phyloP scores from a whole-genome alignment of 306 rosid genomes.

The Nissolia schottii region DNA sequence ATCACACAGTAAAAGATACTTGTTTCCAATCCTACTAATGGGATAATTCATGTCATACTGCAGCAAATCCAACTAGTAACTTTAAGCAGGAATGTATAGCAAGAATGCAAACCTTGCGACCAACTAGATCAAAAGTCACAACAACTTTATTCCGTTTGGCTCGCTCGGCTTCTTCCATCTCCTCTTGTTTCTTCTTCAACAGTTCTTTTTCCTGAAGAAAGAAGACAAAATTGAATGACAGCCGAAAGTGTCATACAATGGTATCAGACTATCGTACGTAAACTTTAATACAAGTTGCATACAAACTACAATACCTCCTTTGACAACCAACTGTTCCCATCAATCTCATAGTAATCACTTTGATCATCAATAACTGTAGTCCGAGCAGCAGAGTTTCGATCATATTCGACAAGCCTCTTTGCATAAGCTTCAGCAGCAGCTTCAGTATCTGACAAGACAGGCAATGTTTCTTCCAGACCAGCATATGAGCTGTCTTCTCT shows the following conservation, averaged over 20 bases:
- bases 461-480: constrained; percentile 74
- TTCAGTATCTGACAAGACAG: constrained; percentile 61
- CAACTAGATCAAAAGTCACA: constrained; percentile 90
- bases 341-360: constrained; percentile 93
- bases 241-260: background rate
- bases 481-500: constrained; percentile 84
- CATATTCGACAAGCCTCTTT: constrained; percentile 90
- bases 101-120: constrained; percentile 71
- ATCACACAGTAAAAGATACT: background rate
- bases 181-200: constrained; percentile 76
- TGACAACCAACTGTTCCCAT: constrained; percentile 93
- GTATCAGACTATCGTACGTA: background rate
- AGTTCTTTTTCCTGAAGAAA: constrained; percentile 74
- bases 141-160: constrained; percentile 78
- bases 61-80: constrained; percentile 13
- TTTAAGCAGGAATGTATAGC: constrained; percentile 6
- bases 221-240: constrained; percentile 11
- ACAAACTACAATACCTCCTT: constrained; percentile 53
- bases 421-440: constrained; percentile 92
- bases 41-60: constrained; percentile 11
- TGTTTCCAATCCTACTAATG: background rate
- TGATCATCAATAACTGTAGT: constrained; percentile 97
- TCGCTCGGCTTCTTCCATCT: constrained; percentile 85
- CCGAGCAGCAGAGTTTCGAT: constrained; percentile 86
- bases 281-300: background rate